phyloP scores from a whole-genome alignment of 176 grass and related monocot species.

The Carex parvula region DNA sequence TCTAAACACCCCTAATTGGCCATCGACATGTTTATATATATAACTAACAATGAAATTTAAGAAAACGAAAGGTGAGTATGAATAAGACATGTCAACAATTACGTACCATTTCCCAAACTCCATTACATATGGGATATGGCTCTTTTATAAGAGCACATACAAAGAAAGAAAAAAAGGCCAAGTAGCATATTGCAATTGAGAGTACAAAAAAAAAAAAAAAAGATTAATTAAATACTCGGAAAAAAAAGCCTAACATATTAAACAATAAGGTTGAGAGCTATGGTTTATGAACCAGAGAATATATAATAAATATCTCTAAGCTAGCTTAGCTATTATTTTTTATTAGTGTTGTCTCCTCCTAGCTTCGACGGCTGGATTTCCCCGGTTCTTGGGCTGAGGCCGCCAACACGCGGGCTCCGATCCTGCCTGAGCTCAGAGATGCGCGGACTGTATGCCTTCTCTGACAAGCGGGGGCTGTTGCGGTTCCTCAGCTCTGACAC shows the following conservation, averaged over 20 bases:
- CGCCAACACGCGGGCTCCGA: constrained; percentile 27
- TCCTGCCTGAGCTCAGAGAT: constrained; percentile 63
- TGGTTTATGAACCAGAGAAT: constrained; percentile 1
- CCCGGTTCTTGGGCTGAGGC: constrained; percentile 44
- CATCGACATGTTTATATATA: not conserved
- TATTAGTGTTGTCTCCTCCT: constrained; percentile 37
- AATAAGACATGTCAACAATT: not conserved
- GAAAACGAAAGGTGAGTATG: not conserved
- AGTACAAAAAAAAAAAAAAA: not conserved
- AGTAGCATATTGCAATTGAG: not conserved
- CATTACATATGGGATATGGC: not conserved
- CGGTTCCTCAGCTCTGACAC: constrained; percentile 54
- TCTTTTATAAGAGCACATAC: not conserved
- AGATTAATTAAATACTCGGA: not conserved
- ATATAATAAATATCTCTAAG: not conserved
- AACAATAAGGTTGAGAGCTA: constrained; percentile 6
- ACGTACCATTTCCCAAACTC: not conserved
- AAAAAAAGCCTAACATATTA: constrained; percentile 6
- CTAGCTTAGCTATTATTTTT: constrained; percentile 31
- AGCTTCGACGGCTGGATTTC: constrained; percentile 42
- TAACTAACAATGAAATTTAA: not conserved
- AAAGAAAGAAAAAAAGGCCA: not conserved
- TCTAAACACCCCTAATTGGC: no score
- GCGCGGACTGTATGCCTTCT: constrained; percentile 72
- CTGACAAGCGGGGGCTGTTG: constrained; percentile 66